phyloP scores from a whole-genome alignment of 148 eudicot genomes.

The Euryodendron excelsum region DNA sequence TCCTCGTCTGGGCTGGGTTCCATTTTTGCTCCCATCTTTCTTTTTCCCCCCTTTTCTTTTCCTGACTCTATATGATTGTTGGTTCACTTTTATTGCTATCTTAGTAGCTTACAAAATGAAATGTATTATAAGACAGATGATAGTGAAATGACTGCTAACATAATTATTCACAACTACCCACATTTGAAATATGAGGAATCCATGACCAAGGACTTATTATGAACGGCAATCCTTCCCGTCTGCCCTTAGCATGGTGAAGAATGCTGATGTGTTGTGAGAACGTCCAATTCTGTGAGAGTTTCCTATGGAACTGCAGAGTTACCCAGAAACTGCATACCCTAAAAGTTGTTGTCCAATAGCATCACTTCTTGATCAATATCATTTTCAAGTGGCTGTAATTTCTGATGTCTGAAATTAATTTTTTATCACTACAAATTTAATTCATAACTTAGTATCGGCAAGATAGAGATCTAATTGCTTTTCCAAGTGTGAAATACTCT shows the following conservation, averaged over 20 bases:
- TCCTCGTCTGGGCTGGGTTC: too few relatives aligned
- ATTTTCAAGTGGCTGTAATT: not conserved
- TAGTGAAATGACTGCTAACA: not conserved
- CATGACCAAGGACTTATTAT: not conserved
- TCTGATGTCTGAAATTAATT: not conserved
- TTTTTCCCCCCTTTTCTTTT: too few relatives aligned
- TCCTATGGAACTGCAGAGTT: too few relatives aligned
- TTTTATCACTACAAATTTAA: not conserved
- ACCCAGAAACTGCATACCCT: not conserved
- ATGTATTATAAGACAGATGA: not conserved
- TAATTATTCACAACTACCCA: not conserved
- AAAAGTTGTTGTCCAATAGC: not conserved
- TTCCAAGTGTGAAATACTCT: not conserved
- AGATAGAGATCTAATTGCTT: not conserved
- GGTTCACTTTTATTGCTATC: conserved; percentile 4
- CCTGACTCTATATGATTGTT: not conserved
- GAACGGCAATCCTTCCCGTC: not conserved
- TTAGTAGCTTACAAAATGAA: not conserved
- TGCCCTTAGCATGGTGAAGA: not conserved
- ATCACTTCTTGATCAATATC: not conserved
- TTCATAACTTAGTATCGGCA: not conserved
- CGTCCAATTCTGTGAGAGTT: not conserved
- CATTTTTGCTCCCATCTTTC: not conserved
- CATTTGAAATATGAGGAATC: not conserved
- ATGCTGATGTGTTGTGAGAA: not conserved